Percentiles rank a stretch among this genome's conserved stretches.
Conservation (phyloP, 1,284 basidiomycete genomes). For the Microbotryomycetes sp. region DNA sequence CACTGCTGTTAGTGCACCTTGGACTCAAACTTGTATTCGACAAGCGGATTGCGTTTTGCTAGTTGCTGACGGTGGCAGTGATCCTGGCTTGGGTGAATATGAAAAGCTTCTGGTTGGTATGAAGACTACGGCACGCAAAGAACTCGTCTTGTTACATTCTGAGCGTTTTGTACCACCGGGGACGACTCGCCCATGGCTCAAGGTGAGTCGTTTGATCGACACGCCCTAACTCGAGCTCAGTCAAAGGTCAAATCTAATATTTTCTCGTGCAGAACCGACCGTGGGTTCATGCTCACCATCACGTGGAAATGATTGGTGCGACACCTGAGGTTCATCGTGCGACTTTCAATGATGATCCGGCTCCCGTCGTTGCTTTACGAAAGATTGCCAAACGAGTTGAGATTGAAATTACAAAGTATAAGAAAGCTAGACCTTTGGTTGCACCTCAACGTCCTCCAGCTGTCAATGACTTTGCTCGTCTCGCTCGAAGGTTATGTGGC, state of each 20-base stretch:
- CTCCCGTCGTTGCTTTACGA: slow-evolving; percentile 71
- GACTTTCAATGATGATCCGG: slow-evolving; percentile 64
- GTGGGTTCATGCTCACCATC: slow-evolving; percentile 89
- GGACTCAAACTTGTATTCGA: slow-evolving; percentile 95
- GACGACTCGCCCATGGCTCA: slow-evolving; percentile 92
- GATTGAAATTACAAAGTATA: slow-evolving; percentile 75
- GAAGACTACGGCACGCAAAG: slow-evolving; percentile 96
- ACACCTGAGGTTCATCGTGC: slow-evolving; percentile 38
- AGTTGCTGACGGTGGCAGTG: slow-evolving; percentile 76
- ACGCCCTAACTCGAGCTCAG: no score
- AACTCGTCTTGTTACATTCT: slow-evolving; percentile 87
- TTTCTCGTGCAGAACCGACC: slow-evolving; percentile 61
- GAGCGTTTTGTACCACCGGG: slow-evolving; percentile 84
- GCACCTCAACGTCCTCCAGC: slow-evolving; percentile 62
- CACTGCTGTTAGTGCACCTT: slow-evolving; percentile 81
- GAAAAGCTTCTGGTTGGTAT: slow-evolving; percentile 84
- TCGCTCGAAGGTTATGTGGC: slow-evolving; percentile 86
- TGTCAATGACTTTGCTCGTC: slow-evolving; percentile 83
- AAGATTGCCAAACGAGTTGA: slow-evolving; percentile 82
- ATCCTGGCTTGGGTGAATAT: slow-evolving; percentile 48
- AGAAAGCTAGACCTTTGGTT: slow-evolving; percentile 44
- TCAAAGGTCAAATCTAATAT: no score
- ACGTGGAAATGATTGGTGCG: slow-evolving; percentile 69
- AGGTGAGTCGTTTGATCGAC: slow-evolving; percentile 53
- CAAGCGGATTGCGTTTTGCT: slow-evolving; percentile 96